These are phyloP conservation scores for Barbarea vulgaris DNA, from an alignment of 345 rosid genomes.

Conservation along the genomic window DNA sequence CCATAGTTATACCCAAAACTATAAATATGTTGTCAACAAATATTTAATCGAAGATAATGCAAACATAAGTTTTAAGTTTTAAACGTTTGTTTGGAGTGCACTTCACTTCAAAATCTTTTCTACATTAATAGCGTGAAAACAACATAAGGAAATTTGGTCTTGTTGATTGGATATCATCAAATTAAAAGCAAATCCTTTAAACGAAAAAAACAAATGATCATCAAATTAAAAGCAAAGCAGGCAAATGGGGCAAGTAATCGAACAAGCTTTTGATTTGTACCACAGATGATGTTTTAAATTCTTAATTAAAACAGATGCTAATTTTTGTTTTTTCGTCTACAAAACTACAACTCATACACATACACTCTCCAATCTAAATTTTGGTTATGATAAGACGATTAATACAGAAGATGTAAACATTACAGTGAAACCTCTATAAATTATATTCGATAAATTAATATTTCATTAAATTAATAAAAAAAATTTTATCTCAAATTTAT, in stretches of 20 bases:
- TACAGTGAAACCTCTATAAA: too few relatives aligned
- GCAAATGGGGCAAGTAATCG: constrained; percentile 22
- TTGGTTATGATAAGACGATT: background rate
- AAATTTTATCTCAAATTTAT: too few relatives aligned
- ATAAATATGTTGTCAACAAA: background rate
- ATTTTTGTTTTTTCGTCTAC: background rate
- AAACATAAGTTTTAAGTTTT: background rate
- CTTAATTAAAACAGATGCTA: background rate
- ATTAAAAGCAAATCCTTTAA: constrained; percentile 15
- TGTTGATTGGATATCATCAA: constrained; percentile 21
- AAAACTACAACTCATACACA: background rate
- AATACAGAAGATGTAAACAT: too few relatives aligned
- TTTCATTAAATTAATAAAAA: too few relatives aligned
- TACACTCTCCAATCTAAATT: background rate
- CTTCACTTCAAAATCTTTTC: constrained; percentile 16
- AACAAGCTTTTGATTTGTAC: background rate
- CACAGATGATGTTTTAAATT: background rate
- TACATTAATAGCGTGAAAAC: constrained; percentile 5
- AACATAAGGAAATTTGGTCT: background rate
- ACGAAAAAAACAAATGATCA: background rate
- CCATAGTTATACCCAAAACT: background rate
- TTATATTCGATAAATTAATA: too few relatives aligned
- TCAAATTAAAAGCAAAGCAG: constrained; percentile 21
- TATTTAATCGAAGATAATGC: background rate
- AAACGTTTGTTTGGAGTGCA: constrained; percentile 22